These are phyloP conservation scores for Auricularia auricula-judae DNA, from an alignment of 768 basidiomycete species.

Conservation along the genomic window DNA sequence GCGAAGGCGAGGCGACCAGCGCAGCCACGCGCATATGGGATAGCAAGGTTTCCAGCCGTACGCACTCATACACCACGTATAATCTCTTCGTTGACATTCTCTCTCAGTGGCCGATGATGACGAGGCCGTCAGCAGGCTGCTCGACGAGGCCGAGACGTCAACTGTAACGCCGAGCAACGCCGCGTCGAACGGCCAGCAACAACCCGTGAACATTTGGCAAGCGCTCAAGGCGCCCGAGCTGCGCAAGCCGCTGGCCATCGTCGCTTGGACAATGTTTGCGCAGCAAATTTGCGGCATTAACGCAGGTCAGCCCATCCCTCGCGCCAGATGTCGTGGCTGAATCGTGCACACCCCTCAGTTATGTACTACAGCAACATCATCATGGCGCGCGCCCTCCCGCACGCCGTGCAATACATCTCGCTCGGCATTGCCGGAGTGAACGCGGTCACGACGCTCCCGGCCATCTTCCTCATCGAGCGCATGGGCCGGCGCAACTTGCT, in stretches of 20 bases:
- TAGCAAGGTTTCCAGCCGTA: not conserved
- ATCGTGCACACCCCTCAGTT: slow-evolving; percentile 31
- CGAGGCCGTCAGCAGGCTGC: slow-evolving; percentile 19
- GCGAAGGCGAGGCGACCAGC: slow-evolving; percentile 35
- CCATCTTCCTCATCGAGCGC: slow-evolving; percentile 79
- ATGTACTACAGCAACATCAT: slow-evolving; percentile 90
- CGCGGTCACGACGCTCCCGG: slow-evolving; percentile 56
- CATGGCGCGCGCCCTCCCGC: slow-evolving; percentile 66
- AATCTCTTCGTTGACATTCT: slow-evolving; percentile 22
- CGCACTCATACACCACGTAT: not conserved
- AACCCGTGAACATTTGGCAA: not conserved
- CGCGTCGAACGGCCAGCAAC: not conserved
- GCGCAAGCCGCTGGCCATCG: slow-evolving; percentile 49
- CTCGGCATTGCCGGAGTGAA: slow-evolving; percentile 80
- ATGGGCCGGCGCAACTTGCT: slow-evolving; percentile 65
- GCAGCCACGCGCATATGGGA: slow-evolving; percentile 47
- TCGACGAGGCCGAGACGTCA: slow-evolving; percentile 6
- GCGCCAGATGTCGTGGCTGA: not conserved
- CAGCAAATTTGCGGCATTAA: slow-evolving; percentile 77
- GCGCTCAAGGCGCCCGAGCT: slow-evolving; percentile 15
- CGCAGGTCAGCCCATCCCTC: not conserved
- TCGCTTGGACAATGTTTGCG: slow-evolving; percentile 60
- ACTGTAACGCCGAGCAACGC: slow-evolving; percentile 3
- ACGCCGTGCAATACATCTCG: slow-evolving; percentile 71
- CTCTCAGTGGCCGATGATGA: slow-evolving; percentile 3